Evolutionary conservation across 768 basidiomycete genomes (phyloP), one percentile per base, ranked within the genome.

Genomic region (Naganishia friedmannii): DNA sequence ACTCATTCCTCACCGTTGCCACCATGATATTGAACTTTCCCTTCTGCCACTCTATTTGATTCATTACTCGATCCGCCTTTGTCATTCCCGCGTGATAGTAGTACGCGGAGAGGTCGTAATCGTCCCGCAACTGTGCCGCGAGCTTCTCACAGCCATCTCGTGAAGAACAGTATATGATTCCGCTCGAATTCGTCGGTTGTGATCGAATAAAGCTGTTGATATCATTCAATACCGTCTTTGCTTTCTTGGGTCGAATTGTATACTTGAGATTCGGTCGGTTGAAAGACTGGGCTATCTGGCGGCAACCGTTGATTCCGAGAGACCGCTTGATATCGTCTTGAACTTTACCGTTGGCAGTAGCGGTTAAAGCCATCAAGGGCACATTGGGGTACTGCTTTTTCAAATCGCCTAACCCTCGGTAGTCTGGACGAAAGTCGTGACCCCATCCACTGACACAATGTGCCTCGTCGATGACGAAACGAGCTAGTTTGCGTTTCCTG

Each of bases 391-490:
- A 97, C 19, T 86, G 86, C 17, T 85, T 83, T 54, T 93, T 89
- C 42, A 67, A 46, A 46, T 66, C 29, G 29, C 53, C 68, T 4
- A 69, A 23, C 12, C 63, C 48, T 51, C 68, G 58, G 56, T 55
- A 55, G 46, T 67, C 65, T 23, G 26, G 45, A 60, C 95, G 87
- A 76, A 96, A 94, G 77, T 93, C 89, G 76, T 93, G 88, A 7
- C 95, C 96, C 96, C 96, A 98, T 65, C 79, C 79, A 17, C 88
- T 89, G 53, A 98, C 90, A 78, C 92, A 93, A 79, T 99, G 96
- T 1, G 93, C 95, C 79, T 99, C 96, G 77, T 99, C 96, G 63
- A 97, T 86, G 0, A 96, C 93, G 77, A 99, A 95, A 37, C 95
- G 84, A 17, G 92, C 93, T 48, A 99, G 78, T 68, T 85, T 82